Percentiles rank a stretch among this genome's conserved stretches.
These are phyloP conservation scores for Amauroascus verrucosus DNA, from an alignment of 2,329 filamentous ascomycete genomes.

Conservation along the genomic window DNA sequence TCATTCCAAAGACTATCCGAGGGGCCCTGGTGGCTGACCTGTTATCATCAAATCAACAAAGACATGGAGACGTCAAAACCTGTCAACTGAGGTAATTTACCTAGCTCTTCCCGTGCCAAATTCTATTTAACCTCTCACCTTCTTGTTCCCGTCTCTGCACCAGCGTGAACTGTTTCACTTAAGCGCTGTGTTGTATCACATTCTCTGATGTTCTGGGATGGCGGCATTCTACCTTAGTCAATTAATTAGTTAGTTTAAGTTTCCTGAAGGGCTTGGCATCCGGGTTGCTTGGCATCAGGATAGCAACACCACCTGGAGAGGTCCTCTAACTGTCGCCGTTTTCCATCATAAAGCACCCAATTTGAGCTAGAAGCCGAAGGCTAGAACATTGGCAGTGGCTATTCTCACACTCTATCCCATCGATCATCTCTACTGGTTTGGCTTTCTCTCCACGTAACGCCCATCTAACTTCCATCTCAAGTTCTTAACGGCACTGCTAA, in stretches of 20 bases:
- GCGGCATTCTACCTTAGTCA: too few relatives aligned
- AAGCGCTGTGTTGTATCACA: background rate
- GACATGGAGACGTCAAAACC: background rate
- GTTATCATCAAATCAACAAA: background rate
- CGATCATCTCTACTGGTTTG: slow-evolving; percentile 8
- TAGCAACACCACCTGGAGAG: slow-evolving; percentile 9
- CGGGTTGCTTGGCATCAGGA: slow-evolving; percentile 8
- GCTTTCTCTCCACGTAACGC: slow-evolving; percentile 6
- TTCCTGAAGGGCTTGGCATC: slow-evolving; percentile 6
- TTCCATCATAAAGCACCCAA: slow-evolving; percentile 4
- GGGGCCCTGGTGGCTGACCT: too few relatives aligned
- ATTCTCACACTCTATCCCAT: background rate
- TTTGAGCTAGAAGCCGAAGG: background rate
- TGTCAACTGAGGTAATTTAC: background rate
- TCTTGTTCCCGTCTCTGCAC: background rate
- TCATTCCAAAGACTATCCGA: too few relatives aligned
- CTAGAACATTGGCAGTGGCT: background rate
- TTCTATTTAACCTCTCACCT: background rate
- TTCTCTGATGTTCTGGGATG: slow-evolving; percentile 1
- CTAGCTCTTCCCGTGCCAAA: background rate
- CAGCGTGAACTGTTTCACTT: background rate
- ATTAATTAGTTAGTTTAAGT: too few relatives aligned
- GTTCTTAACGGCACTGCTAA: background rate
- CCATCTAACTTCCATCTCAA: background rate
- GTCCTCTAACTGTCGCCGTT: background rate